Evolutionary conservation across 805 yeast genomes (phyloP), one percentile per base, ranked within the genome.

Genomic region (Cyberlindnera amylophila): DNA sequence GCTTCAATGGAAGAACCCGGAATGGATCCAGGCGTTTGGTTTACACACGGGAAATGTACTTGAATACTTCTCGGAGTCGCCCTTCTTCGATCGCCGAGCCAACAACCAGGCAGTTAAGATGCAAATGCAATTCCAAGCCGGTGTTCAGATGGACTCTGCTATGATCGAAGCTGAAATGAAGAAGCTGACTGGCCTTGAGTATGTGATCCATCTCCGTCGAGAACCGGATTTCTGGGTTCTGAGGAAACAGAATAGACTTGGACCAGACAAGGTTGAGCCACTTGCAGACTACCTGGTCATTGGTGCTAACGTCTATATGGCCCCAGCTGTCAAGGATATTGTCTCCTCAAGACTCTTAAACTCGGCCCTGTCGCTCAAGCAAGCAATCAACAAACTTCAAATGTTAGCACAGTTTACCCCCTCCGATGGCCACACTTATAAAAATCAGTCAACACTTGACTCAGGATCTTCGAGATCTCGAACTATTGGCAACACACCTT

Each of bases 1-100:
- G 56, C 73, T 93, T 32, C 98, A 90, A 62, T 93, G 99, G 99
- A 79, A 90, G 51, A 83, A 93, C 4, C 98, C 99, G 1, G 99
- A 93, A 63, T 93, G 96, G 95, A 88, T 93, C 50, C 96, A 89
- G 59, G 77, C 82, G 40, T 81, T 81, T 60, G 97, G 96, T 0
- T 74, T 93, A 18, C 74, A 89, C 34, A 85, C 95, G 0, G 95
- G 82, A 40, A 93, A 90, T 58, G 96, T 93, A 1, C 72, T 93
- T 16, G 98, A 93, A 46, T 93, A 93, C 64, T 90, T 93, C 58
- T 71, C 96, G 4, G 86, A 87, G 53, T 86, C 96, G 3, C 99
- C 99, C 2, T 95, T 91, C 65, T 93, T 86, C 60, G 97, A 91
- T 60, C 75, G 97, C 51, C 80, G 95, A 1, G 85, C 96, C 34